phyloP scores from a whole-genome alignment of 345 rosid species.

The Combretum micranthum region DNA sequence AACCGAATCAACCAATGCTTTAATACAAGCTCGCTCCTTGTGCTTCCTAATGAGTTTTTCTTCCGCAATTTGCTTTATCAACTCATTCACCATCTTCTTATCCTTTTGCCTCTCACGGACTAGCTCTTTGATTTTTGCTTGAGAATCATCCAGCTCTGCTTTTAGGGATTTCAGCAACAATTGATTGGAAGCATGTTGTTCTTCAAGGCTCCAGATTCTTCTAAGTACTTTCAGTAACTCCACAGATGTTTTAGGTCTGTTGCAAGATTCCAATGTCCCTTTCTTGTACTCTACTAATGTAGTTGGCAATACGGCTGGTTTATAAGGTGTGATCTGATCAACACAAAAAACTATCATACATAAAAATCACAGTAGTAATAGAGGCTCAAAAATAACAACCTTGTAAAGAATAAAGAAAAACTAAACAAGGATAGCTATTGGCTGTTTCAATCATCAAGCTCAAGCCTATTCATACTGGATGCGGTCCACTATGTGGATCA shows the following conservation, averaged over 20 bases:
- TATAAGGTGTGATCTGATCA: conserved; percentile 52
- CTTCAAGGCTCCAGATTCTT: conserved; percentile 89
- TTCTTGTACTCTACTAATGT: conserved; percentile 45
- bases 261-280: conserved; percentile 25
- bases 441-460: no score
- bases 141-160: conserved; percentile 61
- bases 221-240: conserved; percentile 79
- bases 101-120: conserved; percentile 35
- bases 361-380: background rate
- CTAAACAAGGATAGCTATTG: no score
- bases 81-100: conserved; percentile 36
- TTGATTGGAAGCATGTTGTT: conserved; percentile 63
- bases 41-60: conserved; percentile 39
- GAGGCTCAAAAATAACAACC: no score
- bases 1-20: conserved; percentile 37
- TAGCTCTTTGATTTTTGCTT: conserved; percentile 55
- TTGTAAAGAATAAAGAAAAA: no score
- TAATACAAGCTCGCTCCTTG: conserved; percentile 44
- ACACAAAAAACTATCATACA: background rate
- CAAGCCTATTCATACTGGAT: no score
- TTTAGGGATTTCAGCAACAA: conserved; percentile 62
- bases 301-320: conserved; percentile 41
- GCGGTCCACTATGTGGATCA: no score
- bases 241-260: conserved; percentile 54
- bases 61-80: conserved; percentile 46